Base-by-base conservation (phyloP, 495 filamentous ascomycete species). In the Astrocystis sublimbata region DNA sequence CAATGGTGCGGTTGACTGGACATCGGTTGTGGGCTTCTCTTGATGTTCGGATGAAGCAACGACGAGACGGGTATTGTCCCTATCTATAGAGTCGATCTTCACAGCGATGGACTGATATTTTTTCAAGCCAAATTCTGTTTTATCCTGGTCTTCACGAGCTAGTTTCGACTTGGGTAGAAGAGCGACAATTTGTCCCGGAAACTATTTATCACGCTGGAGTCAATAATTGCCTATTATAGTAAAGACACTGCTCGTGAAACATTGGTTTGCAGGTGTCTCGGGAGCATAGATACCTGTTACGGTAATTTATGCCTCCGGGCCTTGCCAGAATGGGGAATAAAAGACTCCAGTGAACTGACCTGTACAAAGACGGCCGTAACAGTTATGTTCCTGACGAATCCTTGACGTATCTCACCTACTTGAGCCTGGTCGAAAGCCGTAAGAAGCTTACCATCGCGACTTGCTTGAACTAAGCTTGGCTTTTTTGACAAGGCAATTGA, bases 351-450 rank as follows among this genome's bases (percentile, higher is more conserved):
- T n/a, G n/a, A n/a, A n/a, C n/a, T n/a, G n/a, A n/a, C n/a, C n/a
- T 92, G 86, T 10, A 97, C 83, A 62, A 96, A 97, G 19, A 89
- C 78, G 36, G 87, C 90, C 3, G 84, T 88, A n/a, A 82, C 72
- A 6, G 90, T 91, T 42, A 93, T 88, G 64, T 90, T 93, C 49
- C 87, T 86, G 28, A 98, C 83, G 70, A 93, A 97, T n/a, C 94
- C 94, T 60, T 83, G 82, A 6, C 93, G 84, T 15, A 79, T 76
- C 26, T 86, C 76, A 19, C 88, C 89, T 60, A 91, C 83, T 41
- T 84, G 77, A 17, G 92, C 81, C 62, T 91, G 85, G 38, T 89
- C 86, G 52, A 96, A 86, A 30, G 75, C 76, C 17, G 77, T 76
- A 12, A 93, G 79, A 24, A 97, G 80, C 23, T 78, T 81, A 9